Evolutionary conservation across 2,329 filamentous ascomycete species (phyloP), one percentile per base, ranked within the genome.

Genomic region (Calonectria pteridis): DNA sequence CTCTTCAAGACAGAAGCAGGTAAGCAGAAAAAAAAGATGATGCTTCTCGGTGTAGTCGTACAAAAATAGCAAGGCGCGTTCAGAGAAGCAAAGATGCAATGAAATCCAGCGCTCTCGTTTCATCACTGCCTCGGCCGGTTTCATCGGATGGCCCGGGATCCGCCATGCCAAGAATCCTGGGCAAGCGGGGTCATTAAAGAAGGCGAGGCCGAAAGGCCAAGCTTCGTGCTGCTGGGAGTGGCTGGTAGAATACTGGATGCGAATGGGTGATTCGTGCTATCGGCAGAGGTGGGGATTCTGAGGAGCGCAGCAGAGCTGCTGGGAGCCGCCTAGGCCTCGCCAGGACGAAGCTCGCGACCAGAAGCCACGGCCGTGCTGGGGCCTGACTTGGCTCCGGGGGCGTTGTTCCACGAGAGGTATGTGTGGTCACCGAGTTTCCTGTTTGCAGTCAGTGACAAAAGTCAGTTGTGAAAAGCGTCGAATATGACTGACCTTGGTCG

Each of bases 381-480:
- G 43, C 85, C 81, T 20, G 84, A 80, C 80, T 88, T 87, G 74
- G 84, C 77, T n/a, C 85, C 78, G 2, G 89, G 88, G 1, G 86
- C 86, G 72, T 91, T 91, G 84, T 98, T 98, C 97, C 97, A 99
- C 29, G 95, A 97, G 63, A 99, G 90, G 84, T 99, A 98, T 11
- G 95, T 98, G 85, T 98, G 97, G 84, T 99, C 97, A 75, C 97
- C 97, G 51, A 99, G 91, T 94, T 98, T 99, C 82, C 97, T 96
- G 78, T n/a, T 16, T 14, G 7, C 9, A 2, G 20, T 73, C 37
- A 73, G 71, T 46, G 58, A 53, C 43, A 28, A 28, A 43, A 70
- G 18, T 33, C 4, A 28, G 77, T 49, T 68, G 63, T 18, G 35
- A 29, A 33, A 35, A 29, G 28, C n/a, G 67, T 72, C 65, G 59